Base-by-base conservation (phyloP, 1,284 basidiomycete genomes). In the Ceratobasidium sp. region DNA sequence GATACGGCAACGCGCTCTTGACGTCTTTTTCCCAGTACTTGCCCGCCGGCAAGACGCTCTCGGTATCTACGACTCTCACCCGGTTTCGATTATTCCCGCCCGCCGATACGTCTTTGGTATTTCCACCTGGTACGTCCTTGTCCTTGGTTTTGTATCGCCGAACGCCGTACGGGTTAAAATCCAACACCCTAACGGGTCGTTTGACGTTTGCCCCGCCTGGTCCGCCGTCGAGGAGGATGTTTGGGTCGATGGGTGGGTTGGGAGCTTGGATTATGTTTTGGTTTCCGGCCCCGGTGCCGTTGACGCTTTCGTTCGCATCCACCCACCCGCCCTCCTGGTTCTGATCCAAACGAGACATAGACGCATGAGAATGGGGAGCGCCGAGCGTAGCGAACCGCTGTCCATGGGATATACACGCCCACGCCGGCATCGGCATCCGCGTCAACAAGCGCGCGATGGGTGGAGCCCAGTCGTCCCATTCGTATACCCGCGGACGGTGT, bases 401-500 rank as follows among this genome's bases (percentile, higher is more conserved):
- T 15, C 71, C 71, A 38, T 75, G 71, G 6, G 71, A 75, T 6
- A 75, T 75, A 42, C 71, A 75, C 33, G 71, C 71, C 71, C 71
- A 75, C 48, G 71, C 71, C 44, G 71, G 71, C 71, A 75, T 75
- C 46, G 71, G 71, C 71, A 65, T 75, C n/a, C 71, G 59, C 4
- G 71, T 75, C 33, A 75, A 54, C 33, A 75, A 15, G 5, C 71
- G 44, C 4, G 71, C 50, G 28, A 75, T 75, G 44, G 71, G 71
- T 20, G 71, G 71, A 28, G 71, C 71, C 71, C 71, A 75, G 20
- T 64, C 71, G 48, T 75, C 52, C 71, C 71, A 75, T 15, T 75
- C 71, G 38, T 52, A 65, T 17, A 75, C 48, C 6, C 61, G 12
- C 0, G 71, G 71, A 9, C 61, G 71, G 23, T 75, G 61, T 12